Percentiles rank a stretch among this genome's conserved stretches.
These are phyloP conservation scores for Hymenoscyphus scutula DNA, from an alignment of 2,329 filamentous ascomycete species.

Conservation along the genomic window DNA sequence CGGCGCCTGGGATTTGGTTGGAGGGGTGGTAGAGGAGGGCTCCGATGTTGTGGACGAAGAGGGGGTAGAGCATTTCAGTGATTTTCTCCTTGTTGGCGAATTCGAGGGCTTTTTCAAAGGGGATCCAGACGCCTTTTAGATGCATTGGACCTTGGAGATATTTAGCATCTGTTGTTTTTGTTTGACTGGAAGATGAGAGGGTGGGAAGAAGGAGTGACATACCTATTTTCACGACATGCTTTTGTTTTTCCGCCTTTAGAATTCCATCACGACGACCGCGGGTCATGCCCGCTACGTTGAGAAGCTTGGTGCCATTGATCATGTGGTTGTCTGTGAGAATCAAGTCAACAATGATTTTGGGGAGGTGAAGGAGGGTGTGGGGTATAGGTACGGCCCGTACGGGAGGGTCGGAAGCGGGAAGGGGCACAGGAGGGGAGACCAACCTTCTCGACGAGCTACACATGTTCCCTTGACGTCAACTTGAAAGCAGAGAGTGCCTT, in stretches of 20 bases:
- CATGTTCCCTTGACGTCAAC: constrained; percentile 94
- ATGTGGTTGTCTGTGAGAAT: constrained; percentile 83
- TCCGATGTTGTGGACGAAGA: constrained; percentile 96
- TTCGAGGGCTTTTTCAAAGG: constrained; percentile 89
- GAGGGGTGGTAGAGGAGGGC: constrained; percentile 88
- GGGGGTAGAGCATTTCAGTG: constrained; percentile 85
- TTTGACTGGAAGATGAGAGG: too few relatives aligned
- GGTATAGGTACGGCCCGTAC: background rate
- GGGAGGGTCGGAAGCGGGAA: constrained; percentile 2
- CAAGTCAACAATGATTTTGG: background rate
- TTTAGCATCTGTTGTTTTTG: too few relatives aligned
- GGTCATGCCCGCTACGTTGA: constrained; percentile 97
- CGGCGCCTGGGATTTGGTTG: constrained; percentile 59
- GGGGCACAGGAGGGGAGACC: constrained; percentile 25
- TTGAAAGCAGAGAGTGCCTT: constrained; percentile 94
- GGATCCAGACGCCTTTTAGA: constrained; percentile 96
- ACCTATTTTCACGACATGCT: constrained; percentile 93
- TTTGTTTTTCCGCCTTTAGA: constrained; percentile 92
- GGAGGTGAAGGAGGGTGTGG: background rate
- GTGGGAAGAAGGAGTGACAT: too few relatives aligned
- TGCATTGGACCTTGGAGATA: constrained; percentile 72
- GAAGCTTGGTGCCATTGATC: constrained; percentile 95
- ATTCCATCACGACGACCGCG: constrained; percentile 91
- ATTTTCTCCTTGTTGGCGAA: constrained; percentile 99
- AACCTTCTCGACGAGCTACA: constrained; percentile 89